Conservation (phyloP, 1,284 basidiomycete species). For the Fomitopsis schrenkii region DNA sequence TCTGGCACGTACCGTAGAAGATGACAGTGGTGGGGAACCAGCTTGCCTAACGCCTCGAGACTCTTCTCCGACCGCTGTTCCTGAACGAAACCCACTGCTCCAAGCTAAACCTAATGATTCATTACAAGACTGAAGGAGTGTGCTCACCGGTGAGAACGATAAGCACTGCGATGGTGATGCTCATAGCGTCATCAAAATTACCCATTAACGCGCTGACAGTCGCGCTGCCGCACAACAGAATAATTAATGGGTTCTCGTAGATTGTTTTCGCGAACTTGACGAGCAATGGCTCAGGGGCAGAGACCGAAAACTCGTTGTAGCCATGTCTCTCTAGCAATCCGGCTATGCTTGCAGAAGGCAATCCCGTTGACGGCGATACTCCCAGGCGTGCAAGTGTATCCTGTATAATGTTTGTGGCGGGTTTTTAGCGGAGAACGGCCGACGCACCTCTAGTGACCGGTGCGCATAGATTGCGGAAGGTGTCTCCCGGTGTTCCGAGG, state of each 20-base stretch:
- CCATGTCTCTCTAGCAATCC: slow-evolving; percentile 71
- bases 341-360: slow-evolving; percentile 61
- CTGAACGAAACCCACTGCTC: slow-evolving; percentile 89
- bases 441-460: slow-evolving; percentile 44
- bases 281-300: slow-evolving; percentile 72
- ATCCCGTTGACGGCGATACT: slow-evolving; percentile 59
- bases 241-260: slow-evolving; percentile 90
- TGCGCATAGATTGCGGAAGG: slow-evolving; percentile 31
- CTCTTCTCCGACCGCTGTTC: slow-evolving; percentile 94
- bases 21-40: slow-evolving; percentile 95
- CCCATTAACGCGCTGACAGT: slow-evolving; percentile 87
- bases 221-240: slow-evolving; percentile 86
- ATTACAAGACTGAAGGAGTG: neutral
- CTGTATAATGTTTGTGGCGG: slow-evolving; percentile 30
- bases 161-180: slow-evolving; percentile 89
- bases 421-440: neutral
- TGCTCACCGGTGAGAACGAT: slow-evolving; percentile 87
- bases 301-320: slow-evolving; percentile 94
- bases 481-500: slow-evolving; percentile 26
- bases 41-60: slow-evolving; percentile 92
- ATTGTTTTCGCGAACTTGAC: slow-evolving; percentile 92
- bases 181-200: slow-evolving; percentile 91
- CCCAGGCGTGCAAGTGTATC: slow-evolving; percentile 65
- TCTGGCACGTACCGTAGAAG: slow-evolving; percentile 64
- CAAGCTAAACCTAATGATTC: neutral